These are phyloP conservation scores for Flueggea neowawraea DNA, from an alignment of 441 rosid species.

Conservation along the genomic window DNA sequence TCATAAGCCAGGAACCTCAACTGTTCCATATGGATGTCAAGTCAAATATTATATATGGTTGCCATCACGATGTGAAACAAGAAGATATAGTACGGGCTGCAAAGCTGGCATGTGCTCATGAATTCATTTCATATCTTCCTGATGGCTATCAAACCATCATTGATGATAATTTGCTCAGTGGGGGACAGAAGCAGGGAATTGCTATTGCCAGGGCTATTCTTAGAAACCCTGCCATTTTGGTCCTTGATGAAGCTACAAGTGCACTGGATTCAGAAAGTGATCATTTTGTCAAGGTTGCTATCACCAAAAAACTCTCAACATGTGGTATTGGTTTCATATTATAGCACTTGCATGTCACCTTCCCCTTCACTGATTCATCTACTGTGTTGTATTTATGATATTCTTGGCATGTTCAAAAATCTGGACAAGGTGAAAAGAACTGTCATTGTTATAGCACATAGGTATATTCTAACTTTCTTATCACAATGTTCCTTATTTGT, in stretches of 20 bases:
- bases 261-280: constrained; percentile 97
- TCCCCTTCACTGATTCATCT: background rate
- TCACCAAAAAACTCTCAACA: background rate
- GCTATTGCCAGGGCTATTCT: constrained; percentile 97
- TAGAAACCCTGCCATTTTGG: constrained; percentile 80
- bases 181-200: constrained; percentile 97
- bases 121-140: constrained; percentile 79
- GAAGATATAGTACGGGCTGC: constrained; percentile 88
- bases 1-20: constrained; percentile 70
- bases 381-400: constrained; percentile 39
- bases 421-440: constrained; percentile 43
- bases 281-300: constrained; percentile 75
- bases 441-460: constrained; percentile 84
- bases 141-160: constrained; percentile 77
- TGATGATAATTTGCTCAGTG: constrained; percentile 94
- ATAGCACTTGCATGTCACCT: background rate
- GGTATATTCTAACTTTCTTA: constrained; percentile 29
- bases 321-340: background rate
- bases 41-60: constrained; percentile 89
- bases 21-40: constrained; percentile 86
- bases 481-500: background rate
- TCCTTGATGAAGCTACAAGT: constrained; percentile 97
- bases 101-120: constrained; percentile 89
- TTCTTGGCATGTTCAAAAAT: constrained; percentile 48
- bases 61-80: constrained; percentile 46